These are phyloP conservation scores for Epichloe baconii DNA, from an alignment of 2,329 filamentous ascomycete species.

Conservation along the genomic window DNA sequence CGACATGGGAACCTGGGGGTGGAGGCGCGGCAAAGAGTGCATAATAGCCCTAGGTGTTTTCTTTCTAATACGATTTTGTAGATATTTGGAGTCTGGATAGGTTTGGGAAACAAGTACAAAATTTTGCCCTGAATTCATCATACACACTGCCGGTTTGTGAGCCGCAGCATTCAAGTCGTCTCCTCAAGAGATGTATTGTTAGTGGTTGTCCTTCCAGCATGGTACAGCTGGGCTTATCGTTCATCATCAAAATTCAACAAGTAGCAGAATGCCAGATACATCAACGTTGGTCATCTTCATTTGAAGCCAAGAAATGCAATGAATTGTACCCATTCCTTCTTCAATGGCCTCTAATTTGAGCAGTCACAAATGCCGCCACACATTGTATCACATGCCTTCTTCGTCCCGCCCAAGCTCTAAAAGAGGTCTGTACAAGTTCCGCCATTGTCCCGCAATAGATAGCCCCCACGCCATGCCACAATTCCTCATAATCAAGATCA, in stretches of 20 bases:
- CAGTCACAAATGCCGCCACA: neutral
- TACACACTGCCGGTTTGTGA: too few species aligned
- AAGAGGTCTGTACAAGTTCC: neutral
- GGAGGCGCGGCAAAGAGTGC: too few species aligned
- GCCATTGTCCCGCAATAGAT: neutral
- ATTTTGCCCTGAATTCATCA: neutral
- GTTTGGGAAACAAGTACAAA: conserved; percentile 3
- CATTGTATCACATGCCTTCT: neutral
- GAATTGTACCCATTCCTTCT: neutral
- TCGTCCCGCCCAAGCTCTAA: neutral
- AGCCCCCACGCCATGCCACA: neutral
- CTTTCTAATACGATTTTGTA: conserved; percentile 4
- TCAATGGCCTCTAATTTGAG: neutral
- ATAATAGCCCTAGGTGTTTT: neutral
- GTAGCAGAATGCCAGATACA: too few species aligned
- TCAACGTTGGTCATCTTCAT: too few species aligned
- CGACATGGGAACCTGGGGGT: neutral
- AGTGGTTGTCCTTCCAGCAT: too few species aligned
- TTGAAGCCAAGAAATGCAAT: neutral
- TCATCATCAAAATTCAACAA: too few species aligned
- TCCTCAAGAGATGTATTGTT: too few species aligned
- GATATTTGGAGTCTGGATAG: conserved; percentile 12
- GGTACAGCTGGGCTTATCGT: too few species aligned
- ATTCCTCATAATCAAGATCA: neutral
- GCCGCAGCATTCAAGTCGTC: too few species aligned